Evolutionary conservation across 805 yeast species (phyloP).

Genomic region (Candida nanaspora): DNA sequence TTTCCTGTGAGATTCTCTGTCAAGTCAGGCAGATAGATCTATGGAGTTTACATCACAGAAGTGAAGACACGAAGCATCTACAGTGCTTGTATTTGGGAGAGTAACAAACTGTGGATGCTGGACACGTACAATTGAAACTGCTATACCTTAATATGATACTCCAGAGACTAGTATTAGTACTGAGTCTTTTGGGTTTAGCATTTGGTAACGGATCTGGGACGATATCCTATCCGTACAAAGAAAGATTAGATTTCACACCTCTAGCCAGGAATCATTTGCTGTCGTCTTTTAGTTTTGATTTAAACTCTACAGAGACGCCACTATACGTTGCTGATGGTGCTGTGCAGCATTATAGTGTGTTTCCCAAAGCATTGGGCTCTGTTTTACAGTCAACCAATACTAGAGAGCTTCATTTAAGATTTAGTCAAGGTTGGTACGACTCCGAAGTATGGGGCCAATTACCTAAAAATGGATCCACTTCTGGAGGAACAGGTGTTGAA

Average conservation of each 20-base stretch:
- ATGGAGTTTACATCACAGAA: too few relatives aligned
- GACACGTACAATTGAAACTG: too few relatives aligned
- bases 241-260: constrained; percentile 57
- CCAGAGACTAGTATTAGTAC: not conserved
- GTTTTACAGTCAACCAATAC: constrained; percentile 59
- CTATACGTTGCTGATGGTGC: constrained; percentile 14
- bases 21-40: too few relatives aligned
- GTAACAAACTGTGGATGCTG: too few relatives aligned
- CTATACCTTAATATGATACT: too few relatives aligned
- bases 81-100: too few relatives aligned
- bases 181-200: not conserved
- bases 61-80: too few relatives aligned
- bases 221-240: constrained; percentile 45
- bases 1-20: too few relatives aligned
- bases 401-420: constrained; percentile 74
- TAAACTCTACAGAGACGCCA: constrained; percentile 40
- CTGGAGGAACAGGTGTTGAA: constrained; percentile 96
- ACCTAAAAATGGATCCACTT: constrained; percentile 59
- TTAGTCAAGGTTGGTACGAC: constrained; percentile 96
- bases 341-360: constrained; percentile 48
- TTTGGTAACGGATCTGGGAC: not conserved
- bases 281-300: constrained; percentile 63
- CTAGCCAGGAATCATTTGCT: constrained; percentile 65
- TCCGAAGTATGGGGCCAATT: constrained; percentile 77
- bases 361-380: constrained; percentile 80